These are phyloP conservation scores for Panicum virgatum DNA, from an alignment of 202 grass and related monocot species.

Conservation along the genomic window DNA sequence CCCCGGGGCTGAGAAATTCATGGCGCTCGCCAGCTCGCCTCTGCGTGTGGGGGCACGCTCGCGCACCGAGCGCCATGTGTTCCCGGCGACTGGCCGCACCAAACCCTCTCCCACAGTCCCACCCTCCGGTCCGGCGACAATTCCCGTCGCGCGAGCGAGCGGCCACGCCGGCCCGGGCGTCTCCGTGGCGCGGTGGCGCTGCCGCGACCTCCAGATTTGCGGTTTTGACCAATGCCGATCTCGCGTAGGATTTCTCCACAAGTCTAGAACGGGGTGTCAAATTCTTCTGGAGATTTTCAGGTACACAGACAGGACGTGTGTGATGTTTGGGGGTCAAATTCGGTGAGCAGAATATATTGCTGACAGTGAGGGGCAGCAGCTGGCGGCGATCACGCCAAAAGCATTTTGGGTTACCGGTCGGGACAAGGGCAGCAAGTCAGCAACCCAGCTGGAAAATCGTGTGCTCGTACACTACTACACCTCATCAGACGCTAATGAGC, in stretches of 20 bases:
- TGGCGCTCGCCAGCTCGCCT: not conserved
- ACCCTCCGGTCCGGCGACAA: no score
- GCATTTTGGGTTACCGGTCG: not conserved
- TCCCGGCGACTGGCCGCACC: not conserved
- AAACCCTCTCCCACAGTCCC: not conserved
- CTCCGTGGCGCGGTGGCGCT: not conserved
- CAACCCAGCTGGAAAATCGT: not conserved
- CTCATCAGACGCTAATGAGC: not conserved
- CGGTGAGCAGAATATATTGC: conserved; percentile 13
- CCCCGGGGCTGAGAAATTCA: not conserved
- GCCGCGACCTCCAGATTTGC: not conserved
- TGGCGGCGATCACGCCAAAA: not conserved
- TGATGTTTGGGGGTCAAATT: not conserved
- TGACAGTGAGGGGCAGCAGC: not conserved
- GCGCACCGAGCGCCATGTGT: not conserved
- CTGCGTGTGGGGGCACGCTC: not conserved
- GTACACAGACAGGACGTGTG: not conserved
- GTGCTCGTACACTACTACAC: conserved; percentile 3
- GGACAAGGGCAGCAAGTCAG: not conserved
- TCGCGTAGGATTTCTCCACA: not conserved
- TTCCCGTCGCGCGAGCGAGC: not conserved
- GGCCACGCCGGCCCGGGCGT: conserved; percentile 3
- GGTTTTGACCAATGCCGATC: not conserved
- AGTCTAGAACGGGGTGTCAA: conserved; percentile 12
- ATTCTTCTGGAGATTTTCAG: not conserved